Evolutionary conservation across 2,329 filamentous ascomycete species (phyloP).

Genomic region (Mycosphaerella sp.): DNA sequence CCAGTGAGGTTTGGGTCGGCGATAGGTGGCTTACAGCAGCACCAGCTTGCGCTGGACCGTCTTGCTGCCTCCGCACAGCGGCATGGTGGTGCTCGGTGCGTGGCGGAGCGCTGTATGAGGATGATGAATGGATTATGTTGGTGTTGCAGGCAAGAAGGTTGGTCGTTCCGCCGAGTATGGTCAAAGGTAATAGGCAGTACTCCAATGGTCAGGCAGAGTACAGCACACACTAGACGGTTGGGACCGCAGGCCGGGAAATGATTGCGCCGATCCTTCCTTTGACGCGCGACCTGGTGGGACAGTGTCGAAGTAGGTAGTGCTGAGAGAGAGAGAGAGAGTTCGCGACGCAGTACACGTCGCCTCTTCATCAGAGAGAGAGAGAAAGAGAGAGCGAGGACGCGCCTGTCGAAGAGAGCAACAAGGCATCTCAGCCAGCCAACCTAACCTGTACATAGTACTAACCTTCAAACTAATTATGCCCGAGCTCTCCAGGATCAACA

Average conservation of each 20-base stretch:
- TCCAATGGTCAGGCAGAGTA: too few species aligned
- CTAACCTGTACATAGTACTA: not conserved
- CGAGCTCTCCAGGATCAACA: not conserved
- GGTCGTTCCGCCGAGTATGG: not conserved
- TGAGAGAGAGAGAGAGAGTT: too few species aligned
- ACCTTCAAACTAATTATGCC: not conserved
- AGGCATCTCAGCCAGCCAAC: not conserved
- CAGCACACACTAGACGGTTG: too few species aligned
- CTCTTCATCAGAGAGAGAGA: not conserved
- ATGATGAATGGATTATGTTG: not conserved
- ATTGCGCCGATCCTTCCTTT: not conserved
- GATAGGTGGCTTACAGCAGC: slow-evolving; percentile 60
- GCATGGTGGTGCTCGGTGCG: slow-evolving; percentile 31
- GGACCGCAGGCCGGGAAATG: not conserved
- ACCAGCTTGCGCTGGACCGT: slow-evolving; percentile 95
- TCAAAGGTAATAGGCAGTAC: not conserved
- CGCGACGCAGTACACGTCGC: not conserved
- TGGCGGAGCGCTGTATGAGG: not conserved
- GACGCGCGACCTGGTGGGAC: too few species aligned
- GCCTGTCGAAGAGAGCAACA: not conserved
- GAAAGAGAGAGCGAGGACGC: not conserved
- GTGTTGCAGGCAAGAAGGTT: not conserved
- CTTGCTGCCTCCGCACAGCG: slow-evolving; percentile 51
- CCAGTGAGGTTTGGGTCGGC: not conserved
- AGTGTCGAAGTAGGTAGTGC: too few species aligned